These are phyloP conservation scores for Vickermania spadyakhi DNA, from an alignment of 208 protist species.

Conservation along the genomic window DNA sequence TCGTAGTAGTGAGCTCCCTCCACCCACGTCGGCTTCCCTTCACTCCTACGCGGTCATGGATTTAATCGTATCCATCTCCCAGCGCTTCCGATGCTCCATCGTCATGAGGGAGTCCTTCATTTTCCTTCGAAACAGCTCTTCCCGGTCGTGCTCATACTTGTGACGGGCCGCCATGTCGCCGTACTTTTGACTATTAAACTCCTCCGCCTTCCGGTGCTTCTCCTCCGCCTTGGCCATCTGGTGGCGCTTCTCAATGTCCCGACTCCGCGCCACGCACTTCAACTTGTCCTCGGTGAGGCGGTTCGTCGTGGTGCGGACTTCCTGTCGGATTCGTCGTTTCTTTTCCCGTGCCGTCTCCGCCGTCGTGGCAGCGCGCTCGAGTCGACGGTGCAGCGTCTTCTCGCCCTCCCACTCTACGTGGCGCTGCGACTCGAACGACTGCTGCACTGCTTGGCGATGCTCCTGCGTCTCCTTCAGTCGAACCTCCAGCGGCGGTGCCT, in stretches of 20 bases:
- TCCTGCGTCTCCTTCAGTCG: background rate
- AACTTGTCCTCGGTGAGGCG: constrained; percentile 12
- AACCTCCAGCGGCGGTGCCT: constrained; percentile 7
- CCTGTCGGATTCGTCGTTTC: constrained; percentile 5
- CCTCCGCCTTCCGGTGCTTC: constrained; percentile 8
- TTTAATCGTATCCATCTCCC: constrained; percentile 13
- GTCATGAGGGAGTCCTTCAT: constrained; percentile 15
- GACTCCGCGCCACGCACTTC: constrained; percentile 9
- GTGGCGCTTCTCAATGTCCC: constrained; percentile 9
- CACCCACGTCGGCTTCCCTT: no score
- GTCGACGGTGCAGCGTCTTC: constrained; percentile 7
- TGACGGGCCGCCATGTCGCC: constrained; percentile 7
- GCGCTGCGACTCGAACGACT: background rate
- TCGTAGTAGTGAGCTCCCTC: no score
- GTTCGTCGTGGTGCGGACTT: constrained; percentile 3
- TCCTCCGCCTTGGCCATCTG: background rate
- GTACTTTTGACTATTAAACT: constrained; percentile 6
- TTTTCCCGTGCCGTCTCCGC: constrained; percentile 2
- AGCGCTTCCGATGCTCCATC: constrained; percentile 24
- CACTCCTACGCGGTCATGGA: background rate
- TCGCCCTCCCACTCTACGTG: constrained; percentile 7
- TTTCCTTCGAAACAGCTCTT: constrained; percentile 14
- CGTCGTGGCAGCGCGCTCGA: background rate
- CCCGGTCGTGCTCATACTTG: constrained; percentile 20
- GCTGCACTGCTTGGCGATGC: constrained; percentile 1